Evolutionary conservation across 2,329 filamentous ascomycete species (phyloP).

Genomic region (Graphium sp.): DNA sequence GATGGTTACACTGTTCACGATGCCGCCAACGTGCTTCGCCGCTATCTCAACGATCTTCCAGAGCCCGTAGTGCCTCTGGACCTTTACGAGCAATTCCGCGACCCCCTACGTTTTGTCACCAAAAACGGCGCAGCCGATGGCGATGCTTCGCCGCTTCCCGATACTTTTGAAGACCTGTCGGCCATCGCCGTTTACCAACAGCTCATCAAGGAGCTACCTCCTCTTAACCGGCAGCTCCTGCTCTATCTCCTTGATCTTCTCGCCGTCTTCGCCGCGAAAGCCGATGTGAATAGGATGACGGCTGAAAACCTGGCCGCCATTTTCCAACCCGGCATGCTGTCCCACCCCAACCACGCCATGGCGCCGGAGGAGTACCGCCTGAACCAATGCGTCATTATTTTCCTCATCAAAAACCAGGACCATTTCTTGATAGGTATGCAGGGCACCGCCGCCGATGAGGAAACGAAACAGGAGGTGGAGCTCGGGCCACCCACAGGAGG

Average conservation of each 20-base stretch:
- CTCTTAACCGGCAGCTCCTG: constrained; percentile 81
- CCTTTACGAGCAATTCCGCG: constrained; percentile 80
- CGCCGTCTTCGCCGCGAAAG: constrained; percentile 92
- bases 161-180: constrained; percentile 41
- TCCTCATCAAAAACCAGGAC: constrained; percentile 95
- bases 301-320: constrained; percentile 89
- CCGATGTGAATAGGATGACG: constrained; percentile 93
- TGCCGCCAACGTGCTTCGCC: constrained; percentile 85
- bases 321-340: constrained; percentile 92
- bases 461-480: constrained; percentile 44
- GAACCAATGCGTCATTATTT: constrained; percentile 93
- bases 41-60: constrained; percentile 90
- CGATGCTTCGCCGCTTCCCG: constrained; percentile 52
- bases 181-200: constrained; percentile 76
- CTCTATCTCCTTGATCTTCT: constrained; percentile 92
- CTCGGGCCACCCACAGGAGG: constrained; percentile 43
- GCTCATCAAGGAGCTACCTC: constrained; percentile 83
- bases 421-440: constrained; percentile 98
- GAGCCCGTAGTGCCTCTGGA: constrained; percentile 93
- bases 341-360: constrained; percentile 91
- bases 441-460: constrained; percentile 91
- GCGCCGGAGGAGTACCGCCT: constrained; percentile 83
- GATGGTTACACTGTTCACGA: constrained; percentile 96
- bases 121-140: constrained; percentile 57
- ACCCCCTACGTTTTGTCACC: constrained; percentile 56